Conservation (phyloP, 2,329 filamentous ascomycete species). For the Monosporascus sp. region DNA sequence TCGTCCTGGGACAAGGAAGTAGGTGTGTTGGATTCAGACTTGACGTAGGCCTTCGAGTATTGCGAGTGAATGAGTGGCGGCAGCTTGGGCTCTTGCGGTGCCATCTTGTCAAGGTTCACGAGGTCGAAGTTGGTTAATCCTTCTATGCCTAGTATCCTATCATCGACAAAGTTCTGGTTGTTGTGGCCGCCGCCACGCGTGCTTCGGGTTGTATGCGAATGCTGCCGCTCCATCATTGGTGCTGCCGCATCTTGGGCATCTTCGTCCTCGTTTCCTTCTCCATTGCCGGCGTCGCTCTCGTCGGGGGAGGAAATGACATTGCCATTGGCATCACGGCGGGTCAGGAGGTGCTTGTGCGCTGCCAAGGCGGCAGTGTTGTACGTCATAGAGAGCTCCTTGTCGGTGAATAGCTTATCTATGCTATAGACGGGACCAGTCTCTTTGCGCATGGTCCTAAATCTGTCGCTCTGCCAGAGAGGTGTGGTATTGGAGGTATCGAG, state of each 20-base stretch:
- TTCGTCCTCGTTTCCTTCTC: constrained; percentile 45
- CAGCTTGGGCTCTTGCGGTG: constrained; percentile 52
- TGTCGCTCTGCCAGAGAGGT: constrained; percentile 58
- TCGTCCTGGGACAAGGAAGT: constrained; percentile 46
- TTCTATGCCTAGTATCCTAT: constrained; percentile 55
- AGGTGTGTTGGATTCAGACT: constrained; percentile 52
- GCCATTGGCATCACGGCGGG: constrained; percentile 50
- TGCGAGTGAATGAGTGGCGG: constrained; percentile 52
- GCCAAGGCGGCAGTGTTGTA: constrained; percentile 60
- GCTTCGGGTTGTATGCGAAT: constrained; percentile 60
- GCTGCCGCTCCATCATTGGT: constrained; percentile 56
- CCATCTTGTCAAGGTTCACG: constrained; percentile 53
- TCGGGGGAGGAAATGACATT: constrained; percentile 44
- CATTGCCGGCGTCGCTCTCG: constrained; percentile 48
- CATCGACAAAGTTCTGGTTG: constrained; percentile 51
- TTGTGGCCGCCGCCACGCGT: constrained; percentile 48
- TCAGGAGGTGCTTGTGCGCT: constrained; percentile 56
- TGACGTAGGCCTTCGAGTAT: constrained; percentile 53
- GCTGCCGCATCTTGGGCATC: constrained; percentile 45
- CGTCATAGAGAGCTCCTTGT: constrained; percentile 62
- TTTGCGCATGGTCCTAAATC: constrained; percentile 46
- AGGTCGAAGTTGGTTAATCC: constrained; percentile 55
- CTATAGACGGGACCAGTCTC: constrained; percentile 58
- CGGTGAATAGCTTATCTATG: constrained; percentile 65
- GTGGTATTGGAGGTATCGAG: constrained; percentile 55